Base-by-base conservation (phyloP, 768 basidiomycete genomes). In the Lactarius psammicola region DNA sequence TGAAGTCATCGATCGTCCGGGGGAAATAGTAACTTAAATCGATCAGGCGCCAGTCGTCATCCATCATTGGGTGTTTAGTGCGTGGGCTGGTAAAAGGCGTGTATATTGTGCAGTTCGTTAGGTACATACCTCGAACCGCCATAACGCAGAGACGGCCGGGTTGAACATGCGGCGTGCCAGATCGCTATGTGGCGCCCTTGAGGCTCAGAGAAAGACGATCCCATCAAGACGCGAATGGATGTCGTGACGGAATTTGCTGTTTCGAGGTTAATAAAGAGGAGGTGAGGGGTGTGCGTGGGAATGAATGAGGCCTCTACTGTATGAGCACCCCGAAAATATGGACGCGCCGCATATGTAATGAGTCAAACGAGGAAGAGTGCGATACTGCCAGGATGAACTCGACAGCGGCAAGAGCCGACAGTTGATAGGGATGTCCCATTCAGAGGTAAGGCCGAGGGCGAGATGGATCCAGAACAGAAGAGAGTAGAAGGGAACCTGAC, bases 1-100 rank as follows among this genome's bases (percentile, higher is more conserved):
- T 51, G 49, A 51, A 51, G 49, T 51, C 49, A 51, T 51, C n/a
- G 49, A 51, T 51, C 49, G 4, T 51, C 49, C 49, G 49, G 49
- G 49, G 17, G 49, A 51, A 51, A 51, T 51, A 51, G 26, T 51
- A 4, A 51, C 49, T 51, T 51, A 51, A 40, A 26, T 23, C 23
- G 11, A n/a, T 26, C 13, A 33, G 54, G 30, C 54, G 54, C 54
- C 10, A n/a, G 4, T 6, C 17, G 23, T 49, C 49, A 49, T 49
- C 23, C 49, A n/a, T n/a, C n/a, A n/a, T n/a, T n/a, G n/a, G n/a
- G 23, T 51, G 26, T 51, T 51, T 15, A 26, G 49, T 51, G 49
- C 26, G 49, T 33, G 17, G 54, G 9, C 18, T 30, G 3, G 20
- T 2, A 13, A 55, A 55, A 55, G 54, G 54, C 30, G 54, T 55